Base-by-base conservation (phyloP, 2,329 filamentous ascomycete species). In the Thelonectria blattea region DNA sequence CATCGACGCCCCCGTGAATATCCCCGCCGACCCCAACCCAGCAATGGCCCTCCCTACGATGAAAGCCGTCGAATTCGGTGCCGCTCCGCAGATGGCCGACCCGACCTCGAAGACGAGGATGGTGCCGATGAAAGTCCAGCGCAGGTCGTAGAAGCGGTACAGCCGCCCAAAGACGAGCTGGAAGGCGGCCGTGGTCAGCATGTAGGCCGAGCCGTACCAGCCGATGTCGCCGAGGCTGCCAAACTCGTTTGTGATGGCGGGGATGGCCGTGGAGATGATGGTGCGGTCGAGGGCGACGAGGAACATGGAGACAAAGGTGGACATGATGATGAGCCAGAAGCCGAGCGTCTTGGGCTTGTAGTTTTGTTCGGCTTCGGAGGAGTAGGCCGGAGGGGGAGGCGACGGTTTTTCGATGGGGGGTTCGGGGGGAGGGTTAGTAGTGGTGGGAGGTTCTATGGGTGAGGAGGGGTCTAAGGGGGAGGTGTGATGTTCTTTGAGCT, bases 191-290 rank as follows among this genome's bases (percentile, higher is more conserved):
- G 83, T 84, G 12, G 85, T 86, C 63, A 88, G 75, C 78, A 88
- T 83, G 70, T 87, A 87, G 1, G 84, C 81, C 39, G 83, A 85
- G 5, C 83, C 85, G 71, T 88, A 88, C 86, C 86, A 89, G 52
- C 85, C 85, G 58, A 88, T 84, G 62, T 89, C 86, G 2, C 81
- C 81, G 2, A 88, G 73, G 52, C 83, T 83, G 48, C 83, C 74
- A 70, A 86, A 86, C 18, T 85, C 81, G 65, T 84, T 78, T n/a
- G 82, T 84, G 68, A 86, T 86, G 34, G 76, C 73, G 2, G 83
- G 83, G 22, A 84, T 80, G 11, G 83, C 83, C 2, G 83, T 85
- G 5, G 83, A 79, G 49, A 86, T 76, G 63, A 86, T 85, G n/a
- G 83, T 85, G 24, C 84, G 42, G 78, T 86, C 61, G 11, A 87